phyloP scores from a whole-genome alignment of 1,139 yeast genomes.

The Pneumocystis oryctolagi region DNA sequence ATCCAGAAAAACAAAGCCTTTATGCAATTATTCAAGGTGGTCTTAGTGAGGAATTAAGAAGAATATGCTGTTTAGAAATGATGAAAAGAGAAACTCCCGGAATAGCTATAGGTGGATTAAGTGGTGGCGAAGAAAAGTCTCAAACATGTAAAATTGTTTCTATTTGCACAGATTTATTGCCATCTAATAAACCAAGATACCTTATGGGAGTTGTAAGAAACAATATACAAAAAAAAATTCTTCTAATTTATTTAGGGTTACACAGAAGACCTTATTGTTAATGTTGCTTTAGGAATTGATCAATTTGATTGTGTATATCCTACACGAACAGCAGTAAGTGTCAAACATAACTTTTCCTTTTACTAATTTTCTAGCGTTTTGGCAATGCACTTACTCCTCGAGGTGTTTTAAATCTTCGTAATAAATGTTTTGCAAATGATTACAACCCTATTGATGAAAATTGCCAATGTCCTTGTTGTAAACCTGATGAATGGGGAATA shows the following conservation, averaged over 20 bases:
- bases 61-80: slow-evolving; percentile 31
- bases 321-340: slow-evolving; percentile 28
- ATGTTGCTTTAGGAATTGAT: slow-evolving; percentile 34
- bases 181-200: slow-evolving; percentile 30
- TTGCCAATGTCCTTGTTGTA: slow-evolving; percentile 31
- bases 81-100: slow-evolving; percentile 32
- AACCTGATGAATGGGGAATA: slow-evolving; percentile 26
- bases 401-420: slow-evolving; percentile 27
- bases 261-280: slow-evolving; percentile 33
- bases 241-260: slow-evolving; percentile 22
- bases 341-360: neutral
- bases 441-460: slow-evolving; percentile 28
- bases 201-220: slow-evolving; percentile 30
- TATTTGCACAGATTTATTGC: slow-evolving; percentile 29
- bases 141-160: slow-evolving; percentile 27
- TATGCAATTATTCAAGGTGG: slow-evolving; percentile 36
- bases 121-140: slow-evolving; percentile 33
- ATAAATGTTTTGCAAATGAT: slow-evolving; percentile 25
- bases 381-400: slow-evolving; percentile 32
- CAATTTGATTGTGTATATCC: slow-evolving; percentile 35
- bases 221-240: neutral
- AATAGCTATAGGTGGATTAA: slow-evolving; percentile 33
- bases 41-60: slow-evolving; percentile 27
- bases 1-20: slow-evolving; percentile 30
- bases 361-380: slow-evolving; percentile 20